Evolutionary conservation across 441 rosid genomes (phyloP).

Genomic region (Populus hybrid): DNA sequence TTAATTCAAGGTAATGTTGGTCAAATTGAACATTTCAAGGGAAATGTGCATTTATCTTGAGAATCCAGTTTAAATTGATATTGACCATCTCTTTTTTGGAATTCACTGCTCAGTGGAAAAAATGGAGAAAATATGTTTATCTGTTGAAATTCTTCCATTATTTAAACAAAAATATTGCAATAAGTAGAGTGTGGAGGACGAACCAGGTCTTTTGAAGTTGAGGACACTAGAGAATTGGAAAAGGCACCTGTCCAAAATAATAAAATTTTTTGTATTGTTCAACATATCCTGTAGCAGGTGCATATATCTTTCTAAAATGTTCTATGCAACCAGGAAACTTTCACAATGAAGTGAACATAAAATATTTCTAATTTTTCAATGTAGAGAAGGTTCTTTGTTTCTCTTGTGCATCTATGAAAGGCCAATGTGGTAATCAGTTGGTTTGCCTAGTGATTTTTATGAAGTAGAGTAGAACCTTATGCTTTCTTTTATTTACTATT

Average conservation of each 20-base stretch:
- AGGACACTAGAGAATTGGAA: not conserved
- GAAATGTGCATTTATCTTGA: not conserved
- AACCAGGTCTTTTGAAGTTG: not conserved
- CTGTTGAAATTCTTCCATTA: not conserved
- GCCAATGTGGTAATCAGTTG: not conserved
- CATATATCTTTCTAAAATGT: not conserved
- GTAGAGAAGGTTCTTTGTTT: not conserved
- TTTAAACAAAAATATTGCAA: not conserved
- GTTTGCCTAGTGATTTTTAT: not conserved
- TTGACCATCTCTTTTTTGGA: not conserved
- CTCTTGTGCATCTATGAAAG: not conserved
- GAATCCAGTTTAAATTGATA: not conserved
- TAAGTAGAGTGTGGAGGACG: not conserved
- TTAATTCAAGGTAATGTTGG: not conserved
- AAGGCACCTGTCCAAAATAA: not conserved
- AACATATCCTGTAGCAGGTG: not conserved
- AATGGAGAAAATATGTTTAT: not conserved
- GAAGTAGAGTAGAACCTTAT: constrained; percentile 1
- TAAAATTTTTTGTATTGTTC: not conserved
- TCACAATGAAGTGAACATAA: no score
- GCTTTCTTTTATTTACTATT: not conserved
- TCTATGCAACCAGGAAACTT: not conserved
- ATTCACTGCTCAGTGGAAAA: not conserved
- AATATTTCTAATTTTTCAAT: no score
- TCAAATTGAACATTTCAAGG: not conserved